These are phyloP conservation scores for Arctium minus DNA, from an alignment of 129 eudicot species.

Conservation along the genomic window DNA sequence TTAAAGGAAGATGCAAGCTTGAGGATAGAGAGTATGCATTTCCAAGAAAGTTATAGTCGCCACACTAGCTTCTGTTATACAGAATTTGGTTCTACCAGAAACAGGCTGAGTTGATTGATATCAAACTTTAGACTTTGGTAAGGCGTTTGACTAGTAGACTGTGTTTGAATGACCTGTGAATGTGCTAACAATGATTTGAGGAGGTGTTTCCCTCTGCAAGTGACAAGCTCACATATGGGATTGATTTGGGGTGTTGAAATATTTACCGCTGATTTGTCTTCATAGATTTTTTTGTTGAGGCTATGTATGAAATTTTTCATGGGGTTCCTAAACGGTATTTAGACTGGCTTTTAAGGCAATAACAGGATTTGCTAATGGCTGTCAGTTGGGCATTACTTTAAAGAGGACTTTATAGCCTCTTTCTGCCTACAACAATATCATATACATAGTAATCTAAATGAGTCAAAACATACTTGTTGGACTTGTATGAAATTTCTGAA, in stretches of 20 bases:
- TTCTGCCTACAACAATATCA: background rate
- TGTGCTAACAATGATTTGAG: too few relatives aligned
- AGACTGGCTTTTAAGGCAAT: background rate
- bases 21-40: too few relatives aligned
- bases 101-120: too few relatives aligned
- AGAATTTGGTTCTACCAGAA: too few relatives aligned
- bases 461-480: background rate
- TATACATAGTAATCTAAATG: background rate
- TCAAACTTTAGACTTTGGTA: background rate
- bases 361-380: background rate
- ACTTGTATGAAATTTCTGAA: background rate
- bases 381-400: background rate
- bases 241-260: background rate
- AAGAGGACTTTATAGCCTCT: background rate
- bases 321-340: background rate
- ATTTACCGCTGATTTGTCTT: background rate
- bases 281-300: background rate
- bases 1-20: too few relatives aligned
- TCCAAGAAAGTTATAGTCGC: background rate
- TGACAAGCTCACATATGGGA: too few relatives aligned
- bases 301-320: slow-evolving; percentile 19
- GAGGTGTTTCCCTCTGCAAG: too few relatives aligned
- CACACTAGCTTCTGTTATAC: background rate
- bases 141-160: too few relatives aligned
- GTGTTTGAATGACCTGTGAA: too few relatives aligned